A percentile compares a stretch with the other conserved stretches of the same genome.
Conservation (phyloP, 768 basidiomycete genomes). For the Termitomyces sp. region DNA sequence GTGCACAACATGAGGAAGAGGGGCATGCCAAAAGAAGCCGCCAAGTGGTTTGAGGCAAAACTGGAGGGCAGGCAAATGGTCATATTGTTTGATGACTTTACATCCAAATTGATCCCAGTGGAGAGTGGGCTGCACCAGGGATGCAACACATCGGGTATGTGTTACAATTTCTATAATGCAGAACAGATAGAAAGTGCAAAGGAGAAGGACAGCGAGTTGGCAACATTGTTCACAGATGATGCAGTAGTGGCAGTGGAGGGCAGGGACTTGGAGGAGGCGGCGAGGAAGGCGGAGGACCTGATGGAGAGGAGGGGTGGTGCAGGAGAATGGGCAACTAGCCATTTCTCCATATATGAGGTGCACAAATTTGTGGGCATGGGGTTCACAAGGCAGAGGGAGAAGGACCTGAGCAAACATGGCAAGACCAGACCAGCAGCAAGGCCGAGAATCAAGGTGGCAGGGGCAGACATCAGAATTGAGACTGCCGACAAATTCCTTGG, state of each 20-base stretch:
- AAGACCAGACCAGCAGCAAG: neutral
- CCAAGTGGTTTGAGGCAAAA: slow-evolving; percentile 8
- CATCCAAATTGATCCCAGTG: neutral
- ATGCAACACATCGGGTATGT: slow-evolving; percentile 2
- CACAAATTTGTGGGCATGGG: neutral
- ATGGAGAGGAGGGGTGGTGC: neutral
- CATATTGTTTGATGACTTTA: neutral
- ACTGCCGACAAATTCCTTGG: slow-evolving; percentile 15
- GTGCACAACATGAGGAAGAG: slow-evolving; percentile 26
- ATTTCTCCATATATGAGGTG: neutral
- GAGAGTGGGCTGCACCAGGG: neutral
- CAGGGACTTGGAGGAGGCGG: neutral
- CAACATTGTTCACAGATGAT: neutral
- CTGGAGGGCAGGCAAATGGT: neutral
- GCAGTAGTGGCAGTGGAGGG: neutral
- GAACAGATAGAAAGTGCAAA: neutral
- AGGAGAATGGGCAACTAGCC: neutral
- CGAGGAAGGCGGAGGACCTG: neutral
- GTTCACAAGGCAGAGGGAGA: neutral
- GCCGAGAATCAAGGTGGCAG: neutral
- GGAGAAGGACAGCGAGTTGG: slow-evolving; percentile 5
- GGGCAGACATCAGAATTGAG: neutral
- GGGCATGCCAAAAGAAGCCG: slow-evolving; percentile 23
- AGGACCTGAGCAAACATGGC: neutral
- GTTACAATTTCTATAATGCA: slow-evolving; percentile 5